Conservation (phyloP, 768 basidiomycete species). For the Rhodotorula babjevae region DNA sequence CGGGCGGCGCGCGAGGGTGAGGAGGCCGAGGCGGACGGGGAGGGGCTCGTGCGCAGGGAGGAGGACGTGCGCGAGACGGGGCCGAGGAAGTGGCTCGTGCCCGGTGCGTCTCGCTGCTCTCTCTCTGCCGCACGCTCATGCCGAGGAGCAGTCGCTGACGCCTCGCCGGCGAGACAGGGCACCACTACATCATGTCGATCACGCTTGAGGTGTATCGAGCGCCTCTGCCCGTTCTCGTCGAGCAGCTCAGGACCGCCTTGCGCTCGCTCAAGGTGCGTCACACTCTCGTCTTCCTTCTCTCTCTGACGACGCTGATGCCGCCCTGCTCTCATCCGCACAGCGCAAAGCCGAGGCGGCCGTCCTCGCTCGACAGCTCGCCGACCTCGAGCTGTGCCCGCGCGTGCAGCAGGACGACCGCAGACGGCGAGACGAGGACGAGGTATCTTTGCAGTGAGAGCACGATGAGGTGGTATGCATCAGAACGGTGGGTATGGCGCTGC, state of each 20-base stretch:
- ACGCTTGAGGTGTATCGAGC: slow-evolving; percentile 25
- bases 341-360: background rate
- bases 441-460: background rate
- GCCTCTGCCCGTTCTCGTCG: slow-evolving; percentile 25
- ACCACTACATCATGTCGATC: slow-evolving; percentile 20
- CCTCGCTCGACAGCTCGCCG: background rate
- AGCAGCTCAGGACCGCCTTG: slow-evolving; percentile 5
- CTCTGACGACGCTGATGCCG: no score
- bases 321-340: background rate
- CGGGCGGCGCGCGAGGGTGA: no score
- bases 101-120: background rate
- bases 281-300: background rate
- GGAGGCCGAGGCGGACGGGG: background rate
- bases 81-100: slow-evolving; percentile 21
- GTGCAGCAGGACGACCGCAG: background rate
- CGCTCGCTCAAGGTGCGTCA: slow-evolving; percentile 9
- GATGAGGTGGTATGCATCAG: no score
- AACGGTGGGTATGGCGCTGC: no score
- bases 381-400: slow-evolving; percentile 1
- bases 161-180: background rate
- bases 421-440: no score
- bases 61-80: slow-evolving; percentile 18
- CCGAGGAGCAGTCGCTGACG: background rate
- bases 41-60: background rate
- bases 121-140: no score